These are phyloP conservation scores for Meira miltonrushii DNA, from an alignment of 1,284 basidiomycete species.

Conservation along the genomic window DNA sequence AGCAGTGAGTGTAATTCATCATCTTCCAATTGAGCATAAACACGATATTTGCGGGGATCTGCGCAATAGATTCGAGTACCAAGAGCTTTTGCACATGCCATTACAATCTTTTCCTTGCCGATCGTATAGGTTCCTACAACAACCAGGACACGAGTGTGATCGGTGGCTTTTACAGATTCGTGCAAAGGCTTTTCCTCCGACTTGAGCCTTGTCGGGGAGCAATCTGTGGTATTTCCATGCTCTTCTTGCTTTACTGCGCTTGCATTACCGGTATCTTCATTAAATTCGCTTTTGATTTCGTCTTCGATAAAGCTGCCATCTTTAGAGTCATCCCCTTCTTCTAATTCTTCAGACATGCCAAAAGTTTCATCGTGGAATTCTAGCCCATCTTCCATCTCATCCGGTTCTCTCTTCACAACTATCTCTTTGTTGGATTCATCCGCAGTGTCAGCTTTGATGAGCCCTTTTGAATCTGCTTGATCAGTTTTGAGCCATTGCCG, in stretches of 20 bases:
- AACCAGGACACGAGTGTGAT: slow-evolving; percentile 59
- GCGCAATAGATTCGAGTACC: slow-evolving; percentile 86
- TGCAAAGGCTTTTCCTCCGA: neutral
- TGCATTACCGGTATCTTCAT: slow-evolving; percentile 30
- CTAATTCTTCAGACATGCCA: neutral
- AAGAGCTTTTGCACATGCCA: slow-evolving; percentile 79
- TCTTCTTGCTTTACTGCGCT: slow-evolving; percentile 40
- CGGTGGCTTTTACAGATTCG: neutral
- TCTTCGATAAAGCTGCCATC: slow-evolving; percentile 11
- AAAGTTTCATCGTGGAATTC: no score
- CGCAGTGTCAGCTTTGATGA: no score
- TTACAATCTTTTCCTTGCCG: slow-evolving; percentile 93
- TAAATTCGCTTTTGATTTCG: slow-evolving; percentile 18
- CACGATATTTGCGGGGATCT: slow-evolving; percentile 53
- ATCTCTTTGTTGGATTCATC: no score
- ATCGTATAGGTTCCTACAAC: slow-evolving; percentile 94
- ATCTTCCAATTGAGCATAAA: slow-evolving; percentile 41
- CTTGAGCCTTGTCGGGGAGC: neutral
- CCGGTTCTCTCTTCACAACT: no score
- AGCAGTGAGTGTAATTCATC: slow-evolving; percentile 73
- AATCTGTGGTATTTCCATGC: slow-evolving; percentile 17
- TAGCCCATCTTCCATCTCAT: no score
- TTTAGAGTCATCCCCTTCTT: slow-evolving; percentile 44
- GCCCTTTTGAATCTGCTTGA: no score
- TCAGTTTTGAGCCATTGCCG: neutral